Evolutionary conservation across 352 stramenopile genomes (phyloP), one percentile per base, ranked within the genome.

Genomic region (Phytophthora megakarya): DNA sequence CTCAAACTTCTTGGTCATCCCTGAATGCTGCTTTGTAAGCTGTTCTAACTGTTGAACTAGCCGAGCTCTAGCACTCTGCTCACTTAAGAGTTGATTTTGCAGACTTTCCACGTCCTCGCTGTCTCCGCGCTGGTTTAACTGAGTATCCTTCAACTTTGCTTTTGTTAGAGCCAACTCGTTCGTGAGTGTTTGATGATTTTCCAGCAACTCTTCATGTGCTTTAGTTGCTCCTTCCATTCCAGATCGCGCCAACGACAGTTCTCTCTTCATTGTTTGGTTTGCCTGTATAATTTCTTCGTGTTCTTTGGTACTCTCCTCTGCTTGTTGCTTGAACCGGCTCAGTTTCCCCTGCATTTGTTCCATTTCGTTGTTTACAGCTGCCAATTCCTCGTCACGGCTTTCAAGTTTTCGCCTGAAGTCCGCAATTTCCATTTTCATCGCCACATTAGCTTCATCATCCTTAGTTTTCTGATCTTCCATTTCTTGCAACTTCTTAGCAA

Each of bases 191-290:
- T 72, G 33, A 19, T 72, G 61, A 12, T 23, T 22, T 50, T 78
- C 38, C 25, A 69, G 22, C 1, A 78, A 64, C 19, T 68, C 65
- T 30, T 65, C 44, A 3, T 65, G 37, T 1, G 42, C 46, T 37
- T 67, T 61, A 16, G 62, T 48, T 6, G 33, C 65, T 7, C 38
- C 57, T 63, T 73, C 57, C 53, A 65, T 68, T 23, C 47, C 42
- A 22, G 48, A 58, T 52, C 63, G 57, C 18, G 57, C 40, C 23
- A 58, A 25, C 12, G 65, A 45, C 8, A 85, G n/a, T 30, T 84
- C 75, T 42, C 61, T 67, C 35, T 77, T 76, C 19, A 84, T 42
- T 7, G 43, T 71, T 37, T 73, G 30, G 38, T 80, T 83, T 8
- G 37, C 50, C 13, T 53, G 46, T 6, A 53, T 21, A 9, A 72